Evolutionary conservation across 2,329 filamentous ascomycete species (phyloP), one percentile per base, ranked within the genome.

Genomic region (Penicillium sp.): DNA sequence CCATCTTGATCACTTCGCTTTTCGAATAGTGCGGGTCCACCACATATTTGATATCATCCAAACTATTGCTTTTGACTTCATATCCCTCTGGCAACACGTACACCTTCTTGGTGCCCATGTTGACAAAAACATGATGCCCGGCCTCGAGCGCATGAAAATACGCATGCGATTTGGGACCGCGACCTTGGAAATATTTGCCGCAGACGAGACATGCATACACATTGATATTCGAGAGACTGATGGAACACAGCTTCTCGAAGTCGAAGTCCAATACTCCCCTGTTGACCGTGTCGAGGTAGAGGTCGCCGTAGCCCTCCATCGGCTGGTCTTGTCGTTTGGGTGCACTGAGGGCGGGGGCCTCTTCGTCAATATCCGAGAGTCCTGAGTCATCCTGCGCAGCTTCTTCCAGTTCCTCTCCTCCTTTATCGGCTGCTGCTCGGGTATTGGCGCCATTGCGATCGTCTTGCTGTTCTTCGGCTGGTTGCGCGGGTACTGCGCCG

Each of bases 1-100:
- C 94, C 62, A 97, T 78, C 66, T 85, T 85, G 67, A 85, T 81
- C 29, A 97, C 92, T 68, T 97, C 90, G 40, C 85, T 82, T 67
- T 87, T 89, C 35, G 86, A 86, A 73, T 96, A 94, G 45, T 85
- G 86, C 41, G 94, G 94, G 75, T 99, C 92, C 6, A 94, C 92
- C 49, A 97, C 93, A 73, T 94, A 96, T 75, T 97, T 97, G 78
- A 99, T 97, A 74, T 99, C 94, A 62, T 97, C 94, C 63, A 99
- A 84, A 48, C 91, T 93, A 75, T 92, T 92, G 76, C 90, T 96
- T 74, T 87, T 89, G 56, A 99, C 94, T 75, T 99, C 94, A 75
- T 99, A 99, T 50, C 93, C 93, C 73, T 99, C 94, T 0, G 94
- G 94, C 49, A 99, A 71, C 8, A 79, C 67, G 57, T 78, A 80